Conservation (phyloP, 2,329 filamentous ascomycete species). For the Thielaviopsis musarum region DNA sequence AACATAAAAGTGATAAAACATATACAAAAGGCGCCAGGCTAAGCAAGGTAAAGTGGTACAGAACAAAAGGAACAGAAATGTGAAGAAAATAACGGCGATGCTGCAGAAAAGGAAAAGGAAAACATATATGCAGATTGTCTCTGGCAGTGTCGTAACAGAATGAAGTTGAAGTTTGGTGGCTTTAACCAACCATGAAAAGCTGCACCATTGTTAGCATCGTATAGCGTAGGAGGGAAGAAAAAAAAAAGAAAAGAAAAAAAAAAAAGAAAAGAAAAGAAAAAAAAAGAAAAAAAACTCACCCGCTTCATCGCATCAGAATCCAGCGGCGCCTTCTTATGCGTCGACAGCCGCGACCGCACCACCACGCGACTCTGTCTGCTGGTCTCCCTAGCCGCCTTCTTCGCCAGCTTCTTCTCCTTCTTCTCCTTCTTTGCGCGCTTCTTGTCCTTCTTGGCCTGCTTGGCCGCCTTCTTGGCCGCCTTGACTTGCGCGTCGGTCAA, state of each 20-base stretch:
- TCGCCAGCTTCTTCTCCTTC: slow-evolving; percentile 1
- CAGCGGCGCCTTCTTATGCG: slow-evolving; percentile 8
- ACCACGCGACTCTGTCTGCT: slow-evolving; percentile 6
- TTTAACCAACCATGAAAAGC: too few species aligned
- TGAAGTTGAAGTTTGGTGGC: not conserved
- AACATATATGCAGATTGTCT: not conserved
- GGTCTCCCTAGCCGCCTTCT: not conserved
- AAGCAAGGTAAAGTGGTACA: too few species aligned
- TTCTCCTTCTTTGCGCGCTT: slow-evolving; percentile 9
- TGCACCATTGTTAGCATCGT: too few species aligned
- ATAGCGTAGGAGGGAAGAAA: too few species aligned
- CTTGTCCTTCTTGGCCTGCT: not conserved
- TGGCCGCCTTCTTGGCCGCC: not conserved
- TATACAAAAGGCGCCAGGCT: too few species aligned
- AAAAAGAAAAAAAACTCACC: not conserved
- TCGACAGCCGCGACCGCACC: slow-evolving; percentile 8
- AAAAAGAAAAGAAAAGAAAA: not conserved
- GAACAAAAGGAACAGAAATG: too few species aligned
- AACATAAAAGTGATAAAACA: too few species aligned
- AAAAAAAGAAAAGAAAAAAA: not conserved
- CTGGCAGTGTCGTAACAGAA: too few species aligned
- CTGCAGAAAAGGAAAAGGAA: not conserved
- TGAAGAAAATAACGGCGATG: not conserved
- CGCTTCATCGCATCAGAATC: slow-evolving; percentile 11
- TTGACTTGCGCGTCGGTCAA: too few species aligned